A percentile compares a stretch with the other conserved stretches of the same genome.
phyloP scores from a whole-genome alignment of 371 early-diverging fungal species.

The Saksenaea vasiformis region DNA sequence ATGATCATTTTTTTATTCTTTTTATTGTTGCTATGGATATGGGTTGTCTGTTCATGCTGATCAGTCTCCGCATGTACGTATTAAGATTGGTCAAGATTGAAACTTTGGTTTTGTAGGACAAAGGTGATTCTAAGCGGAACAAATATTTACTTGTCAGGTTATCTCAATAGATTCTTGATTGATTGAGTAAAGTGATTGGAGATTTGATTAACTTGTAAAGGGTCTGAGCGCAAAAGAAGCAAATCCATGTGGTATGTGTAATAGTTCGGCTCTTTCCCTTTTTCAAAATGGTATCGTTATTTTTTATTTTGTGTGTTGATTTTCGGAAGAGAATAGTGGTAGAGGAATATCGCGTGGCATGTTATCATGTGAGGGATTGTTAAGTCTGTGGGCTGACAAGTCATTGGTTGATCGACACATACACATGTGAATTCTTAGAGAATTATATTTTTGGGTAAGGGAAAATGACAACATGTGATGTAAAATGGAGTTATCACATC shows the following conservation, averaged over 20 bases:
- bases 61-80: constrained; percentile 1
- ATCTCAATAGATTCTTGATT: background rate
- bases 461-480: constrained; percentile 1
- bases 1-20: background rate
- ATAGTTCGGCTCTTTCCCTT: constrained; percentile 3
- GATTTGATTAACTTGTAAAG: too few species aligned
- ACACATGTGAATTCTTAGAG: background rate
- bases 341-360: background rate
- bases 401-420: constrained; percentile 1
- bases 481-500: background rate
- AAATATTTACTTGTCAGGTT: background rate
- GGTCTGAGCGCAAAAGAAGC: too few species aligned
- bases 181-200: too few species aligned
- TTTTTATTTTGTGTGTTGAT: background rate
- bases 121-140: background rate
- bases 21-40: background rate
- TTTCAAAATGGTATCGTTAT: background rate
- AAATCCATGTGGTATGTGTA: background rate
- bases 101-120: background rate
- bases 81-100: background rate
- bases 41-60: background rate
- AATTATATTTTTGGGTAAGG: background rate
- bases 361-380: background rate
- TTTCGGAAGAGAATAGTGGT: background rate
- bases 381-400: constrained; percentile 4